Evolutionary conservation across 208 protist species (phyloP).

Genomic region (Zelonia costaricensis): DNA sequence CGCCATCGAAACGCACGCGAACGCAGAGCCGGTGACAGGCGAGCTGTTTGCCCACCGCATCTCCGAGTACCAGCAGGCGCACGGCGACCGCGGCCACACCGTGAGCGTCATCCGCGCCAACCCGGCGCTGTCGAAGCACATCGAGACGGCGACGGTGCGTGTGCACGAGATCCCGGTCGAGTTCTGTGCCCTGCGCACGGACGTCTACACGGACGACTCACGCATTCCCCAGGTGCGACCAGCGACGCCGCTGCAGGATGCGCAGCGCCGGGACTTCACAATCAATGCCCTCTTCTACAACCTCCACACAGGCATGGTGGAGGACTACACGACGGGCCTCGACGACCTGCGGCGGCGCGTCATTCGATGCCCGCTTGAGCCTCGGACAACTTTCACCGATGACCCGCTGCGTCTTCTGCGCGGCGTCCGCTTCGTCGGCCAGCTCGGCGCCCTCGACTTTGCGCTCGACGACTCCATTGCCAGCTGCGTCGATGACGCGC

Average conservation of each 20-base stretch:
- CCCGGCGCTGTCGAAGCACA: constrained; percentile 98
- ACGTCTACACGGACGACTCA: constrained; percentile 90
- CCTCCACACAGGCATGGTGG: constrained; percentile 92
- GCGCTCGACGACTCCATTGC: constrained; percentile 61
- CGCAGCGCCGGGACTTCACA: constrained; percentile 97
- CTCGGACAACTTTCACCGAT: constrained; percentile 85
- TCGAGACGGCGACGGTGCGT: constrained; percentile 96
- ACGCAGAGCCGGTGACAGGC: constrained; percentile 51
- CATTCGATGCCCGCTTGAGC: constrained; percentile 91
- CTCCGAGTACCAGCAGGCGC: constrained; percentile 59
- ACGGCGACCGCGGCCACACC: constrained; percentile 43
- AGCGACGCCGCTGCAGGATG: constrained; percentile 94
- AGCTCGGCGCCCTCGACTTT: constrained; percentile 88
- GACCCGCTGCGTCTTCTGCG: constrained; percentile 96
- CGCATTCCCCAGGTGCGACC: constrained; percentile 92
- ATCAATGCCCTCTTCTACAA: constrained; percentile 99
- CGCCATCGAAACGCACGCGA: constrained; percentile 85
- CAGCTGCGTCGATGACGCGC: constrained; percentile 43
- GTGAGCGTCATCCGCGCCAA: constrained; percentile 96
- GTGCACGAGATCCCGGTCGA: constrained; percentile 93
- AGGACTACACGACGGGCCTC: constrained; percentile 95
- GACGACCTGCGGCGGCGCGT: constrained; percentile 85
- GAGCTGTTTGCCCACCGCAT: constrained; percentile 92
- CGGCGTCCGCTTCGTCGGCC: constrained; percentile 91
- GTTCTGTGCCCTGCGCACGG: constrained; percentile 96